Conservation (phyloP, 306 rosid species). For the Alnus glutinosa region DNA sequence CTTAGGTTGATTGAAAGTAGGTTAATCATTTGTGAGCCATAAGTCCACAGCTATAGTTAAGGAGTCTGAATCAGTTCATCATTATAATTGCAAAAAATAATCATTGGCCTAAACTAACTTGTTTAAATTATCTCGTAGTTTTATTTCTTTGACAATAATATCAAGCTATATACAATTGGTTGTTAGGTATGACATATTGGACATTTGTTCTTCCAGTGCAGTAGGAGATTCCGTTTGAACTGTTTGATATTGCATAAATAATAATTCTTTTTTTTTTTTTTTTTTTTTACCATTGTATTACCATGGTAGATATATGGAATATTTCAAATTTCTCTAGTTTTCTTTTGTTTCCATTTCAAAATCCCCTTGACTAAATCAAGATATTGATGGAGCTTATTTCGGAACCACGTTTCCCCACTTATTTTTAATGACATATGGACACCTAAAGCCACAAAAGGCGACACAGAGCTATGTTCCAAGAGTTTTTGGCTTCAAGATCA, state of each 20-base stretch:
- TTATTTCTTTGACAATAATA: background rate
- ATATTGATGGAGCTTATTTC: constrained; percentile 86
- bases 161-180: background rate
- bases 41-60: background rate
- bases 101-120: background rate
- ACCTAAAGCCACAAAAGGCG: constrained; percentile 76
- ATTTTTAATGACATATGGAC: constrained; percentile 78
- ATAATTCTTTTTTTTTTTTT: background rate
- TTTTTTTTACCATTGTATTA: background rate
- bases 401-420: constrained; percentile 85
- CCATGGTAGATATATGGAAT: background rate
- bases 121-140: background rate
- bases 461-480: constrained; percentile 70
- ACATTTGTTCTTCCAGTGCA: background rate
- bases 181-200: background rate
- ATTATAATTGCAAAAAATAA: background rate
- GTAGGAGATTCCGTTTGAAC: background rate
- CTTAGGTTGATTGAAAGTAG: background rate
- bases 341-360: constrained; percentile 2
- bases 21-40: background rate
- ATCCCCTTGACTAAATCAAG: constrained; percentile 52
- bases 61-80: background rate
- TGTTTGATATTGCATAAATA: background rate
- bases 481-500: constrained; percentile 84
- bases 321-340: background rate